Base-by-base conservation (phyloP, 2,329 filamentous ascomycete species). In the Aspergillus flavus region DNA sequence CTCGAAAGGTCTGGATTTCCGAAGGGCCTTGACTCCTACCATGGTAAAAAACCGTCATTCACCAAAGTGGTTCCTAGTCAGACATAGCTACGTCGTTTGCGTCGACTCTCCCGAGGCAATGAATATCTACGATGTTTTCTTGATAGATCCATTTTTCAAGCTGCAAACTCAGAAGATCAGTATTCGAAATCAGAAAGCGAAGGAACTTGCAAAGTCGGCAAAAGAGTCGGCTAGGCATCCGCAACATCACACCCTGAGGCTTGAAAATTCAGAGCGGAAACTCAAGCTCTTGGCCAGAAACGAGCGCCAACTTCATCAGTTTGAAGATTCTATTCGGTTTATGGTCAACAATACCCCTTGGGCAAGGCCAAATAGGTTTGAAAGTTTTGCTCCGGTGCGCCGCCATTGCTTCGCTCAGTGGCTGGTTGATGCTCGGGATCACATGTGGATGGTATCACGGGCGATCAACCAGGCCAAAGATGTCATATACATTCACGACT, bases 381-480 rank as follows among this genome's bases (percentile, higher is more conserved):
- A 91, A 71, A 97, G 94, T 76, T 99, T 96, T 79, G 94, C 95
- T 0, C 95, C 95, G 0, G 91, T 98, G 1, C 87, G 95, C 64
- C 88, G 87, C 54, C 90, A 90, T 50, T 93, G 95, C 32, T 95
- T 94, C 79, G 93, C 94, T 2, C 93, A 97, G 73, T 98, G 94
- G 94, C 86, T 99, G 10, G 94, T 99, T 0, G 95, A 99, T 78
- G 95, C 92, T 19, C 88, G 95, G 69, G 95, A 99, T 76, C 96
- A 98, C 82, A 98, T 98, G 94, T 99, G 95, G 95, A 96, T 97
- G 76, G 93, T 98, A 9, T 98, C 94, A 12, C 88, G 94, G 67
- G 95, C 95, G 14, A 96, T 99, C 72, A 95, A 93, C 75, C 97
- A 97, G 88, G 95, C 95, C 10, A 92, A 92, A 72, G 95, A 98